These are phyloP conservation scores for Podila clonocystis DNA, from an alignment of 192 early-diverging fungal genomes.

Conservation along the genomic window DNA sequence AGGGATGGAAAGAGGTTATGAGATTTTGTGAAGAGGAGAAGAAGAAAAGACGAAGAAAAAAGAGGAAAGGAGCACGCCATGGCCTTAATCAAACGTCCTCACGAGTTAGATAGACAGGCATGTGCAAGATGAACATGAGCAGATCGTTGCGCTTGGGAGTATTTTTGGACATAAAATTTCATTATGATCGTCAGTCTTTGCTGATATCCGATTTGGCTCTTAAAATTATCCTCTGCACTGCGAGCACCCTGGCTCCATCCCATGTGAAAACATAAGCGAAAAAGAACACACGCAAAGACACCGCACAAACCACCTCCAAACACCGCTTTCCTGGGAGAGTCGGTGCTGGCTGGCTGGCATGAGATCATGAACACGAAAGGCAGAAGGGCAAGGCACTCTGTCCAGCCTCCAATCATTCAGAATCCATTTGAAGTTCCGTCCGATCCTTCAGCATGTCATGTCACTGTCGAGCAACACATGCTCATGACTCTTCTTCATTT, in stretches of 20 bases:
- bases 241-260: background rate
- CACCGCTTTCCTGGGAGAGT: background rate
- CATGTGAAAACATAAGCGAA: background rate
- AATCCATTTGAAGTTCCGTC: conserved; percentile 3
- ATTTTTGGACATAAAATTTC: too few species aligned
- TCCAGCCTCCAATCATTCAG: background rate
- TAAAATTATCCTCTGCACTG: background rate
- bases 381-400: background rate
- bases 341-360: too few species aligned
- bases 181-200: too few species aligned
- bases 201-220: too few species aligned
- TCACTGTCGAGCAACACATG: background rate
- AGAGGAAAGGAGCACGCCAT: background rate
- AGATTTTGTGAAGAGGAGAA: background rate
- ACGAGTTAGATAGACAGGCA: background rate
- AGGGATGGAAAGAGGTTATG: background rate
- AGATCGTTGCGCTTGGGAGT: background rate
- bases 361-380: too few species aligned
- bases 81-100: background rate
- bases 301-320: background rate
- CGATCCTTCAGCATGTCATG: background rate
- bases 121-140: background rate
- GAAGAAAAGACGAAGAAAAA: conserved; percentile 8
- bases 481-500: background rate
- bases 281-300: background rate